phyloP scores from a whole-genome alignment of 805 yeast species.

The Schizosaccharomyces japonicus region DNA sequence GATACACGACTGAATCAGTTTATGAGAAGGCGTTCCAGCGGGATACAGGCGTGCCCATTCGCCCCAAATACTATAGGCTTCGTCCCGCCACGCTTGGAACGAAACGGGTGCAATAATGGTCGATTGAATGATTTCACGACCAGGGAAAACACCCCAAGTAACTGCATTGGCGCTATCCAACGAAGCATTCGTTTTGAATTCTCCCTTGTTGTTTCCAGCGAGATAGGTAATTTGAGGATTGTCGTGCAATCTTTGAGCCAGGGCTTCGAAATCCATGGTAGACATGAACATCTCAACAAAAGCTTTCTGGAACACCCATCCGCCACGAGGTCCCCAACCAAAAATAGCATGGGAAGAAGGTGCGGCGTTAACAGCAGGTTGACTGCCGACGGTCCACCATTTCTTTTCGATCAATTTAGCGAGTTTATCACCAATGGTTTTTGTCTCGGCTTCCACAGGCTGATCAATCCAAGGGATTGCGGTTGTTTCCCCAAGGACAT shows the following conservation, averaged over 20 bases:
- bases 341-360: conserved; percentile 61
- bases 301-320: conserved; percentile 75
- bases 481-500: conserved; percentile 42
- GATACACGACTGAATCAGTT: conserved; percentile 36
- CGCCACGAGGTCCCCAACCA: conserved; percentile 94
- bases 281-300: conserved; percentile 78
- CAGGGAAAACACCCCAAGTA: conserved; percentile 95
- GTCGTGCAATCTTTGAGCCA: conserved; percentile 29
- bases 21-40: conserved; percentile 26
- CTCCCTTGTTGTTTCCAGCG: conserved; percentile 37
- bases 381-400: conserved; percentile 69
- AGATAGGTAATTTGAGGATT: conserved; percentile 41
- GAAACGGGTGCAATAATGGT: conserved; percentile 83
- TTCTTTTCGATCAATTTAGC: conserved; percentile 52
- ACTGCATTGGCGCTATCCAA: conserved; percentile 31
- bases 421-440: conserved; percentile 74
- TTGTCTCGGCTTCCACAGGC: conserved; percentile 65
- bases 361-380: conserved; percentile 73
- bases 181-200: conserved; percentile 36
- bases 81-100: conserved; percentile 84
- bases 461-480: conserved; percentile 77
- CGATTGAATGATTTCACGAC: conserved; percentile 70
- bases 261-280: conserved; percentile 39
- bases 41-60: conserved; percentile 79
- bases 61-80: conserved; percentile 70